Evolutionary conservation across 2,329 filamentous ascomycete genomes (phyloP).

Genomic region (Bipolaris cookei): DNA sequence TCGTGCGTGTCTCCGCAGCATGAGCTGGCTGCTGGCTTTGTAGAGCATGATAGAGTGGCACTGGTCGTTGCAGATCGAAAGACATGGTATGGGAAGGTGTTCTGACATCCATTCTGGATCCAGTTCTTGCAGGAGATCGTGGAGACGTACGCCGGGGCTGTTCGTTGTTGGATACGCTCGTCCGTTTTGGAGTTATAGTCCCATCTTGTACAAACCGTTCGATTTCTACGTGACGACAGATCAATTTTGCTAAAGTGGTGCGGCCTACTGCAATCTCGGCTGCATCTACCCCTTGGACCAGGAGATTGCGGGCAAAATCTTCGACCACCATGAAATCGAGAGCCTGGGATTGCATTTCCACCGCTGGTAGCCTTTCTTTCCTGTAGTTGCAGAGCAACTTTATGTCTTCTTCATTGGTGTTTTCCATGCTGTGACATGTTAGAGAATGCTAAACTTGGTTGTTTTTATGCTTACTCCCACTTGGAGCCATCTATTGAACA

Average conservation of each 20-base stretch:
- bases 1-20: not conserved
- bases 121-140: not conserved
- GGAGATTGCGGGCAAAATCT: not conserved
- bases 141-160: not conserved
- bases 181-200: not conserved
- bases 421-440: not conserved
- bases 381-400: not conserved
- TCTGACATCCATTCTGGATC: not conserved
- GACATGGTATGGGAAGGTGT: not conserved
- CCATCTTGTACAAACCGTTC: not conserved
- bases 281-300: not conserved
- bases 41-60: not conserved
- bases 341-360: not conserved
- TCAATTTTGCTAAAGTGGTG: not conserved
- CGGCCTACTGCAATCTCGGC: not conserved
- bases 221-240: not conserved
- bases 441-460: not conserved
- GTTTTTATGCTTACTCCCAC: slow-evolving; percentile 4
- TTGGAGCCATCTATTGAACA: not conserved
- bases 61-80: not conserved
- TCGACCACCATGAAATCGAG: not conserved
- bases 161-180: not conserved
- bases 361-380: not conserved
- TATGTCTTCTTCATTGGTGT: not conserved
- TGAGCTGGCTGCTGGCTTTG: not conserved